Evolutionary conservation across 495 filamentous ascomycete genomes (phyloP).

Genomic region (Astrocystis sublimbata): DNA sequence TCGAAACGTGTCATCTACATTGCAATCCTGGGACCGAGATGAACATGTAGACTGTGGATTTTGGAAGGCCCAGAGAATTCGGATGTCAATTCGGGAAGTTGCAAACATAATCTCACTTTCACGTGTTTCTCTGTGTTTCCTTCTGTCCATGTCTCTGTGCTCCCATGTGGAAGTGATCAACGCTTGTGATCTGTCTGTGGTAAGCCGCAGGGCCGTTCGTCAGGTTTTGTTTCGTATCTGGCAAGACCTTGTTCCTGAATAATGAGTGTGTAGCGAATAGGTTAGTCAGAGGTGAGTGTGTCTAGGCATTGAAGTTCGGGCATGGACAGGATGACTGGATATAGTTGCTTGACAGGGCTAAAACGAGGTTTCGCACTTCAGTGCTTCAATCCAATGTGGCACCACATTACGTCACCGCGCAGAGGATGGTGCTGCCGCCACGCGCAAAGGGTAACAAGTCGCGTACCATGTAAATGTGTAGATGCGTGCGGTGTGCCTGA

Average conservation of each 20-base stretch:
- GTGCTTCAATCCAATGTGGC: background rate
- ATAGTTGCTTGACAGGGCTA: no score
- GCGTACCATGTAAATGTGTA: no score
- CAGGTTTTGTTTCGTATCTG: background rate
- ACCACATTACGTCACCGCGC: slow-evolving; percentile 6
- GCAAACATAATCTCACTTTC: background rate
- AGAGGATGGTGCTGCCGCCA: slow-evolving; percentile 7
- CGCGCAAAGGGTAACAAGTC: slow-evolving; percentile 11
- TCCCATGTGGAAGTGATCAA: slow-evolving; percentile 4
- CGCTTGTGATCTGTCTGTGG: background rate
- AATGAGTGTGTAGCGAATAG: no score
- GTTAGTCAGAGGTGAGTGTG: no score
- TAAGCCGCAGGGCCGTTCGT: background rate
- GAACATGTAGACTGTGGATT: background rate
- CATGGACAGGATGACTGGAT: no score
- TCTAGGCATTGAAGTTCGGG: no score
- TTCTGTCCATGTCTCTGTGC: no score
- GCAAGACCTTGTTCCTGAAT: no score
- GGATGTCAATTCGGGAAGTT: background rate
- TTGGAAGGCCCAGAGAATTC: background rate
- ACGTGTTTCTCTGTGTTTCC: no score
- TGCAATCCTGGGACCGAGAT: background rate
- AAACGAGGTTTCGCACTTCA: background rate
- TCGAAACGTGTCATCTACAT: background rate
- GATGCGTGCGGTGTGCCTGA: slow-evolving; percentile 5